phyloP scores from a whole-genome alignment of 1,284 basidiomycete species.

The Leccinum fallax region DNA sequence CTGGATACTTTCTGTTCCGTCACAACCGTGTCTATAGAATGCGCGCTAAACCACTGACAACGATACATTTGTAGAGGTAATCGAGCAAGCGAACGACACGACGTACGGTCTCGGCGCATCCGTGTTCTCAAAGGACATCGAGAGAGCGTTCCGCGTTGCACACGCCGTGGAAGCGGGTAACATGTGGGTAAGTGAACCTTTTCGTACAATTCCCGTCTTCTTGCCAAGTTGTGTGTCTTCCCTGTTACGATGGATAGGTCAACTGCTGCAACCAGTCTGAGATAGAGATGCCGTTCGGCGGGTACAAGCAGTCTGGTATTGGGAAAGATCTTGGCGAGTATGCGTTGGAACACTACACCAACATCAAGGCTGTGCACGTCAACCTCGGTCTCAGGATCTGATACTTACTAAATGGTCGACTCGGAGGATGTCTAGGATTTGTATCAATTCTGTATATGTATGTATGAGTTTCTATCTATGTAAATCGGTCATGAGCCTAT shows the following conservation, averaged over 20 bases:
- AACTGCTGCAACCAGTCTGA: constrained; percentile 69
- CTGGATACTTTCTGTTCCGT: neutral
- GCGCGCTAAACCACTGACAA: neutral
- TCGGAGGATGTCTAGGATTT: neutral
- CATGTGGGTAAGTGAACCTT: constrained; percentile 48
- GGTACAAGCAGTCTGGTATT: constrained; percentile 80
- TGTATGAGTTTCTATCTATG: neutral
- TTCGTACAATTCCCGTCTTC: neutral
- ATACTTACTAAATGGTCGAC: neutral
- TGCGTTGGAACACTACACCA: constrained; percentile 67
- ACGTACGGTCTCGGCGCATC: constrained; percentile 75
- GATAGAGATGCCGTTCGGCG: constrained; percentile 72
- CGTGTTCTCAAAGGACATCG: constrained; percentile 76
- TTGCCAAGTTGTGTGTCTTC: neutral
- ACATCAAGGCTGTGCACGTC: constrained; percentile 68
- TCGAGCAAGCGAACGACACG: constrained; percentile 73
- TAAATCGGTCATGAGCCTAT: neutral
- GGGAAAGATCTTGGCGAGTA: constrained; percentile 79
- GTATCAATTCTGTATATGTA: neutral
- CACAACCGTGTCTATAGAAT: neutral
- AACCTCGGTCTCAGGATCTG: constrained; percentile 44
- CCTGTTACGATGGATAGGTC: constrained; percentile 42
- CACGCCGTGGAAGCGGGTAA: constrained; percentile 78
- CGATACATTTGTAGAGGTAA: constrained; percentile 44
- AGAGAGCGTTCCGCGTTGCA: constrained; percentile 66